phyloP scores from a whole-genome alignment of 108 stramenopile genomes.

The Nitzschia sp. region DNA sequence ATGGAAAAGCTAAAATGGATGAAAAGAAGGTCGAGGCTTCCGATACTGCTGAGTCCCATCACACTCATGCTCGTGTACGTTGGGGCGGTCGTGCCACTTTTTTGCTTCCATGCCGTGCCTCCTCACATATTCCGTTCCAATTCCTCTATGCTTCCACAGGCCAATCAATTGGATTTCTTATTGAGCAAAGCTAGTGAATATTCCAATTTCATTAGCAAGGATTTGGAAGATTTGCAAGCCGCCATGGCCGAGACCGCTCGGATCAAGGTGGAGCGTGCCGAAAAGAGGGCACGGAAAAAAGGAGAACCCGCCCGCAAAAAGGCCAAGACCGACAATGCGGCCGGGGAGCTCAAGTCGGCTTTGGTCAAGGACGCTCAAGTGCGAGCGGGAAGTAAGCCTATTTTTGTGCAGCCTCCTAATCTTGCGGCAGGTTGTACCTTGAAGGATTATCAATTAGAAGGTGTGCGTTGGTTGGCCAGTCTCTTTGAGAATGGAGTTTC shows the following conservation, averaged over 20 bases:
- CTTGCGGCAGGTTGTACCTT: slow-evolving; percentile 67
- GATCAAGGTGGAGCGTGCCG: slow-evolving; percentile 37
- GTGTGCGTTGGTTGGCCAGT: slow-evolving; percentile 94
- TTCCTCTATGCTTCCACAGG: slow-evolving; percentile 15
- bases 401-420: slow-evolving; percentile 84
- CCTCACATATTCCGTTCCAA: background rate
- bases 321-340: slow-evolving; percentile 52
- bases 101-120: background rate
- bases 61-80: slow-evolving; percentile 45
- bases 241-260: slow-evolving; percentile 59
- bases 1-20: slow-evolving; percentile 28
- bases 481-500: slow-evolving; percentile 97
- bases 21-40: slow-evolving; percentile 47
- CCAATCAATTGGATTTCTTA: slow-evolving; percentile 82
- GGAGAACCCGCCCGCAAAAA: slow-evolving; percentile 45
- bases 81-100: background rate
- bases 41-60: slow-evolving; percentile 19
- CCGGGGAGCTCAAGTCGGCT: slow-evolving; percentile 57
- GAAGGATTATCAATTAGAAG: slow-evolving; percentile 88
- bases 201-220: slow-evolving; percentile 80
- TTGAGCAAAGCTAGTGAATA: slow-evolving; percentile 81
- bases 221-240: slow-evolving; percentile 78
- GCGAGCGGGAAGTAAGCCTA: slow-evolving; percentile 49
- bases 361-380: slow-evolving; percentile 53
- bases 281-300: slow-evolving; percentile 53